Evolutionary conservation across 129 eudicot species (phyloP).

Genomic region (Gnaphalium uliginosum): DNA sequence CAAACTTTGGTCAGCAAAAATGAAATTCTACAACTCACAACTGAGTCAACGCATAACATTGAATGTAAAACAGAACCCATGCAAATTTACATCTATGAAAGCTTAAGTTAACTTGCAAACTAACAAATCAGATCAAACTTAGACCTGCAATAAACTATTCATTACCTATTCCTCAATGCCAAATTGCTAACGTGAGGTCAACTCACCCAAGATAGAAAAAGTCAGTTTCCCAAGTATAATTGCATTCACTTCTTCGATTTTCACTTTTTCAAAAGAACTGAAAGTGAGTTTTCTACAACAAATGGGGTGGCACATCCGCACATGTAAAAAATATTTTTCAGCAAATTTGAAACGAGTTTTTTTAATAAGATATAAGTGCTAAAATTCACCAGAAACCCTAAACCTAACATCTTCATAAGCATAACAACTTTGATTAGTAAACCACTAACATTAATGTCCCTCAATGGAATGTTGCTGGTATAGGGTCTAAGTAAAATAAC

Average conservation of each 20-base stretch:
- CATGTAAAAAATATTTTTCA: neutral
- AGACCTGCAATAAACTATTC: constrained; percentile 2
- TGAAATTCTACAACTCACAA: neutral
- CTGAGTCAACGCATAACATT: neutral
- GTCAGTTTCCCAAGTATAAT: neutral
- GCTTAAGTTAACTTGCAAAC: neutral
- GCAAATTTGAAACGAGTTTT: constrained; percentile 2
- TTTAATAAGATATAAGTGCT: neutral
- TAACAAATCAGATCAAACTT: neutral
- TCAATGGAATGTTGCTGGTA: neutral
- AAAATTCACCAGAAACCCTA: no score
- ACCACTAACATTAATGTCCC: neutral
- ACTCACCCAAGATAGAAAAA: neutral
- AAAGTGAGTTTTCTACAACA: neutral
- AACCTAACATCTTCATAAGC: neutral
- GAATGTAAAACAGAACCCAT: constrained; percentile 14
- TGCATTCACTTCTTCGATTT: neutral
- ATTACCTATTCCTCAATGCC: neutral
- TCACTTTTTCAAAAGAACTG: neutral
- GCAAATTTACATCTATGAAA: neutral
- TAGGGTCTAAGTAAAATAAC: neutral
- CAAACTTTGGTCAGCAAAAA: neutral
- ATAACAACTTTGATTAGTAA: neutral
- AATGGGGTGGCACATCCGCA: neutral
- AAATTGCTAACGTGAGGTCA: constrained; percentile 12